Evolutionary conservation across 2,329 filamentous ascomycete genomes (phyloP), one percentile per base, ranked within the genome.

Genomic region (Aspergillus transmontanensis): DNA sequence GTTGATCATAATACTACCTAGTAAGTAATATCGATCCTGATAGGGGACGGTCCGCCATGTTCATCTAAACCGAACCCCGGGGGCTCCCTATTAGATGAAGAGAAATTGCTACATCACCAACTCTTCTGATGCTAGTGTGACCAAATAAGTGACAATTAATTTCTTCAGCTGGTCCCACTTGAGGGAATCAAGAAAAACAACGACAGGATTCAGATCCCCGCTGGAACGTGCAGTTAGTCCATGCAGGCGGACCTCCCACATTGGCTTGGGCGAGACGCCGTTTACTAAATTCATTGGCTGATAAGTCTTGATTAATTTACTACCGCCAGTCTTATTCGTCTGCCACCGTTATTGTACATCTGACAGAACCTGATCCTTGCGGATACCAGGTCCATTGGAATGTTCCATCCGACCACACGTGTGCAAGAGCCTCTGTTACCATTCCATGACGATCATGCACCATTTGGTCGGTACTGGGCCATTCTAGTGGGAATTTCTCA

Each of bases 361-460:
- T 53, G 50, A 6, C 50, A 34, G 19, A 53, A 53, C 30, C 30
- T 53, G 28, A 53, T 53, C 50, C 30, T 53, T 53, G 50, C 50
- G 30, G 50, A 30, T n/a, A 30, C 30, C 57, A 58, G 23, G 45
- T n/a, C 46, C 32, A 32, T 59, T 58, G 59, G 46, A 46, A 57
- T 58, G 62, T 61, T 61, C 57, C 50, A 64, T 58, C 62, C 59
- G 48, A 55, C 59, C 41, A 58, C 62, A 61, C 62, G 62, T 64
- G 62, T 61, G 55, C 58, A 58, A 53, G 57, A 59, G 46, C 51
- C 48, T 50, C 50, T 34, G 43, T 51, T 51, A 32, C 59, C 34
- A 51, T 32, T 14, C 16, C 26, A 14, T n/a, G 61, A 46, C 46
- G 55, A 61, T 64, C 58, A 46, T 61, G 32, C 46, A 58, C 46